Evolutionary conservation across 768 basidiomycete species (phyloP), one percentile per base, ranked within the genome.

Genomic region (Udeniomyces megalosporus): DNA sequence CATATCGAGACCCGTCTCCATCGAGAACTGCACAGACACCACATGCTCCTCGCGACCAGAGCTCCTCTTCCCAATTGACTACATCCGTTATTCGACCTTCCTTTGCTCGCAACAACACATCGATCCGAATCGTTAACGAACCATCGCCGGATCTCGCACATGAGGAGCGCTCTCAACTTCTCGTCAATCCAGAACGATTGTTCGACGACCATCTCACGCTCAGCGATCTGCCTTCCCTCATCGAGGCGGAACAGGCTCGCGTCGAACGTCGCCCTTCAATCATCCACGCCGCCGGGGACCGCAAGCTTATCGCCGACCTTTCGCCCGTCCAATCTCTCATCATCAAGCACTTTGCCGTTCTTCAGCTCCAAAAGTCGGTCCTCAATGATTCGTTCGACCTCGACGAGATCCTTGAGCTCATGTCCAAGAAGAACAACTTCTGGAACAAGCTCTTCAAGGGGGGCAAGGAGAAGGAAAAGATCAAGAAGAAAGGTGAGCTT

Each of bases 391-490:
- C 85, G 57, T 70, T 74, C 22, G 90, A 93, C 67, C 70, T 96
- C 67, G 95, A 97, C 65, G 95, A 99, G 71, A 78, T 97, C 58
- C 73, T 96, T 67, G 93, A 97, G 74, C 77, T 95, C 72, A 81
- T 99, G 31, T 92, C 96, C 72, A 88, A 93, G 79, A 96, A 93
- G 78, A 84, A 82, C 64, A 86, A 85, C 22, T 95, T 95, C 75
- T 99, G 91, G 91, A 86, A 87, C 66, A 89, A 91, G 74, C 74
- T 96, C 20, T 96, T 99, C 78, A 96, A 95, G 73, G 70, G 69
- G 4, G 81, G 80, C 20, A 73, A 75, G 48, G 84, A 91, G 66
- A 89, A 93, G 80, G 92, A 92, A 76, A 84, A 84, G 61, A 69
- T 74, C 50, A 77, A 77, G 73, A 77, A 77, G 70, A 78, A 78